Percentiles rank a stretch among this genome's conserved stretches.
Evolutionary conservation across 768 basidiomycete species (phyloP).

Genomic region (Phanerodontia chrysosporium): DNA sequence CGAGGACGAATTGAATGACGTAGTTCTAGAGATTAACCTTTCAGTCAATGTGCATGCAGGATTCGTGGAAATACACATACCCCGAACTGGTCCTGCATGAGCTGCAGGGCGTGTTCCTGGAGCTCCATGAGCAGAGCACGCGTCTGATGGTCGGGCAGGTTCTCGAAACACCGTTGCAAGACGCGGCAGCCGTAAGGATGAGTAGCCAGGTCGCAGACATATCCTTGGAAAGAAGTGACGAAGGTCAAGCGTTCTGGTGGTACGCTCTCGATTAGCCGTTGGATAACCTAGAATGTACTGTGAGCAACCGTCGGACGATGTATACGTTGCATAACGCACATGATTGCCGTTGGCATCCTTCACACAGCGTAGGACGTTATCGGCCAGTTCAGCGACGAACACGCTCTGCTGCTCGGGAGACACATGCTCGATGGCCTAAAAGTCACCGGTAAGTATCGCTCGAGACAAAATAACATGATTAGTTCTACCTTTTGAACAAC

Average conservation of each 20-base stretch:
- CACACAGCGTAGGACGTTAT: constrained; percentile 78
- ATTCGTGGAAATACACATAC: constrained; percentile 38
- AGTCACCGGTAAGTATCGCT: constrained; percentile 11
- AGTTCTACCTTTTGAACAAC: constrained; percentile 82
- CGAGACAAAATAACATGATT: neutral
- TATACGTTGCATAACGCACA: constrained; percentile 47
- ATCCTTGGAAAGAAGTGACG: constrained; percentile 69
- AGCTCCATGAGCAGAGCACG: constrained; percentile 80
- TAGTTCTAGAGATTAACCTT: constrained; percentile 62
- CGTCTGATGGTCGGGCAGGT: constrained; percentile 64
- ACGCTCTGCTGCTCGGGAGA: constrained; percentile 70
- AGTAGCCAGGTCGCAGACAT: constrained; percentile 75
- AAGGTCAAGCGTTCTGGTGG: constrained; percentile 73
- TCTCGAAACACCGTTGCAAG: constrained; percentile 87
- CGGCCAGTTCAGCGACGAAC: constrained; percentile 77
- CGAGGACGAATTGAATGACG: constrained; percentile 90
- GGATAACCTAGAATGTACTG: constrained; percentile 56
- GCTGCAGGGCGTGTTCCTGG: constrained; percentile 57
- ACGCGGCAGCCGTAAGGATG: constrained; percentile 96
- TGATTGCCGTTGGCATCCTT: constrained; percentile 94
- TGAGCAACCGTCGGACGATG: neutral
- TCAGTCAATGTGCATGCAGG: constrained; percentile 7
- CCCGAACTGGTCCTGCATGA: constrained; percentile 92
- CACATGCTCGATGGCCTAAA: constrained; percentile 79
- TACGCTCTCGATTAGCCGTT: constrained; percentile 84